Evolutionary conservation across 75 land plant genomes (phyloP).

Genomic region (Isoetes taiwanensis): DNA sequence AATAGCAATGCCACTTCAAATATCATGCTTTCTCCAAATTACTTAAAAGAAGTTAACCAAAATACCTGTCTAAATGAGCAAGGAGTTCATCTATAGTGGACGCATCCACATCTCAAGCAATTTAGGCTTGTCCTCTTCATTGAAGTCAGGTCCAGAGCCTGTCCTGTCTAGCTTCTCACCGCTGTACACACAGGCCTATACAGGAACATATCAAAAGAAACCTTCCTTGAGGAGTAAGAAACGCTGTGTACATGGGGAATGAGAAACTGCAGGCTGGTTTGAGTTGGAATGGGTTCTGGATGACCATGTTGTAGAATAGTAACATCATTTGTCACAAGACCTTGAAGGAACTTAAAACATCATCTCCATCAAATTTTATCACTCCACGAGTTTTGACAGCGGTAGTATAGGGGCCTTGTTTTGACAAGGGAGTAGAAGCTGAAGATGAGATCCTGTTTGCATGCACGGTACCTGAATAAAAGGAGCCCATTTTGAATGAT

Average conservation of each 20-base stretch:
- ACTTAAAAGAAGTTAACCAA: too few species aligned
- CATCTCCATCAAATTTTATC: conserved; percentile 60
- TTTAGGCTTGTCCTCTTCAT: conserved; percentile 16
- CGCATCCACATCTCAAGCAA: conserved; percentile 73
- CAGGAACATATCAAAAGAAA: conserved; percentile 70
- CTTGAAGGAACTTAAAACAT: conserved; percentile 65
- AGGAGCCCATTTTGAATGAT: too few species aligned
- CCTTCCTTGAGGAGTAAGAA: conserved; percentile 77
- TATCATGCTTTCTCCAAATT: too few species aligned
- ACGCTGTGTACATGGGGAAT: conserved; percentile 57
- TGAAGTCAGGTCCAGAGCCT: conserved; percentile 44
- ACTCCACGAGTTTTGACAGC: conserved; percentile 59
- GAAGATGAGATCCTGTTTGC: too few species aligned
- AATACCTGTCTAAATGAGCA: conserved; percentile 55
- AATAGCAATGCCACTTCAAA: too few species aligned
- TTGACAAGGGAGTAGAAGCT: too few species aligned
- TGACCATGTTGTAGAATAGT: conserved; percentile 17
- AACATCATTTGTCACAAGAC: conserved; percentile 76
- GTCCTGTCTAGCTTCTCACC: conserved; percentile 36
- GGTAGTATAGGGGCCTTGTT: too few species aligned
- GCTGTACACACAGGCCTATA: conserved; percentile 31
- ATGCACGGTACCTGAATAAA: too few species aligned
- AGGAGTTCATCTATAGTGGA: conserved; percentile 51
- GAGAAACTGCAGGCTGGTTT: conserved; percentile 25
- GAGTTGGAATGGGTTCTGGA: conserved; percentile 26